Conservation (phyloP, 495 filamentous ascomycete genomes). For the Penicillium bialowiezense region DNA sequence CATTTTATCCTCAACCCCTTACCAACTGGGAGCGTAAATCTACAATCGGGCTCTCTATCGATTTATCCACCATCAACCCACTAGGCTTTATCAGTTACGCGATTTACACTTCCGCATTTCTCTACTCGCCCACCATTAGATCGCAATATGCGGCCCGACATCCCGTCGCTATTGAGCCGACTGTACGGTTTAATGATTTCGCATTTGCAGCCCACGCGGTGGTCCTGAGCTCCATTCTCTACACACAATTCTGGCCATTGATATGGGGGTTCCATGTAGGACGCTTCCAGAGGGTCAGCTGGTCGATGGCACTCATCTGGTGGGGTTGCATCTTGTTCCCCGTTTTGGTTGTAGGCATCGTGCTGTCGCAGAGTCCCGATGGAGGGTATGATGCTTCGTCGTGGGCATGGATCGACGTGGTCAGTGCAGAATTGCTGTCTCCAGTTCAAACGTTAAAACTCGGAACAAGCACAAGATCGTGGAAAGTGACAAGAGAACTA, state of each 20-base stretch:
- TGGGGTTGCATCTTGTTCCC: constrained; percentile 63
- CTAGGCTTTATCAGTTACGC: constrained; percentile 81
- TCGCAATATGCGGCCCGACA: constrained; percentile 83
- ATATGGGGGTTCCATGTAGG: constrained; percentile 73
- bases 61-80: constrained; percentile 80
- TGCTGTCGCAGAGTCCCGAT: constrained; percentile 47
- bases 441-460: not conserved
- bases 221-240: constrained; percentile 61
- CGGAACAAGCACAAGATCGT: constrained; percentile 10
- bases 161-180: constrained; percentile 65
- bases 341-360: constrained; percentile 51
- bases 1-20: constrained; percentile 88
- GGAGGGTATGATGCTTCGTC: constrained; percentile 49
- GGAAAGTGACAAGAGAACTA: not conserved
- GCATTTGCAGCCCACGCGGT: constrained; percentile 80
- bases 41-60: constrained; percentile 78
- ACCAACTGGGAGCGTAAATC: constrained; percentile 71
- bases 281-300: constrained; percentile 55
- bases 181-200: constrained; percentile 86
- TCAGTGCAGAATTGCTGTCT: constrained; percentile 39
- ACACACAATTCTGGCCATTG: constrained; percentile 67
- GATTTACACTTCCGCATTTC: constrained; percentile 67
- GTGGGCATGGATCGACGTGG: constrained; percentile 81
- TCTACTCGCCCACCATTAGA: constrained; percentile 74
- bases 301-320: constrained; percentile 62